Conservation (phyloP, 148 eudicot genomes). For the Mesembryanthemum crystallinum region DNA sequence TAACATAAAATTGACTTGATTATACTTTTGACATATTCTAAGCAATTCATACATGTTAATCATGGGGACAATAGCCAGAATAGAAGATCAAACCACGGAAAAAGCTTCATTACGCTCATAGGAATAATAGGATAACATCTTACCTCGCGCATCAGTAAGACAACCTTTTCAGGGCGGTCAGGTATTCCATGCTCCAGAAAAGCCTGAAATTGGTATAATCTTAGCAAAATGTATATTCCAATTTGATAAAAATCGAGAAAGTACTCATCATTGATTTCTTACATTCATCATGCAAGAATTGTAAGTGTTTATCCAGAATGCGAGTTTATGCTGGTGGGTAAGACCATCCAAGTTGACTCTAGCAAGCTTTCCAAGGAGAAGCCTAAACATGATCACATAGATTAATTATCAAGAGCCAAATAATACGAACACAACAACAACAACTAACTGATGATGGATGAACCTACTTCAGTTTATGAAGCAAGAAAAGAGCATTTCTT, state of each 20-base stretch:
- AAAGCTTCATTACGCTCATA: neutral
- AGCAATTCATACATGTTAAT: neutral
- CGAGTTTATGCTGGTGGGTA: slow-evolving; percentile 90
- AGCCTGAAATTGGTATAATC: slow-evolving; percentile 47
- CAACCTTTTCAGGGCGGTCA: slow-evolving; percentile 66
- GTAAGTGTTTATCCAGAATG: slow-evolving; percentile 93
- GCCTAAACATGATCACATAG: slow-evolving; percentile 43
- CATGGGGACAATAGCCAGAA: neutral
- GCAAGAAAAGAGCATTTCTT: slow-evolving; percentile 64
- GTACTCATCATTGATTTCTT: slow-evolving; percentile 28
- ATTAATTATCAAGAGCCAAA: neutral
- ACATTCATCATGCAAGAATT: slow-evolving; percentile 97
- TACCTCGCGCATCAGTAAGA: slow-evolving; percentile 74
- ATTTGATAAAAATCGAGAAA: neutral
- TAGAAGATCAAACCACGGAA: too few species aligned
- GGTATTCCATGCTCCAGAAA: slow-evolving; percentile 87
- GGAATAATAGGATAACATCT: slow-evolving; percentile 10
- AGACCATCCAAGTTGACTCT: slow-evolving; percentile 71
- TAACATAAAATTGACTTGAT: neutral
- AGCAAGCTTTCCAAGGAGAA: slow-evolving; percentile 69
- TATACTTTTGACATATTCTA: neutral
- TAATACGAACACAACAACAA: neutral
- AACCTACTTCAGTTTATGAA: slow-evolving; percentile 79
- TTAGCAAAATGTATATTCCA: slow-evolving; percentile 9
- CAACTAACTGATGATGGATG: neutral